Conservation (phyloP, 345 rosid genomes). For the Erysimum cheiranthoides region DNA sequence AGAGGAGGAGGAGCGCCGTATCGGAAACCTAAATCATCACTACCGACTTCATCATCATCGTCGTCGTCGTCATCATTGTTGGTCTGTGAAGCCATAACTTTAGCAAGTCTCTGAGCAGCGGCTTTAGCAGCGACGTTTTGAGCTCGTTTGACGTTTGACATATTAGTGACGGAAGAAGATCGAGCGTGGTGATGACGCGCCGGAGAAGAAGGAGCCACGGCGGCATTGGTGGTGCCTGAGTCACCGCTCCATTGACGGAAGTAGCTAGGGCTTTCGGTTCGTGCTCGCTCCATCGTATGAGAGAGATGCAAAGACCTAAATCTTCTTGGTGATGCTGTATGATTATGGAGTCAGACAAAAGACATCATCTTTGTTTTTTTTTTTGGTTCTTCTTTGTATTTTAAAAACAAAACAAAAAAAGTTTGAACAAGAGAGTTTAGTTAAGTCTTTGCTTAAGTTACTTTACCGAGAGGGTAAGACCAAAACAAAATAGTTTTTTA, state of each 20-base stretch:
- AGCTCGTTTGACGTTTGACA: slow-evolving; percentile 82
- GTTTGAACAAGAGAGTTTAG: background rate
- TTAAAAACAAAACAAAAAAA: background rate
- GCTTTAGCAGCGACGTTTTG: slow-evolving; percentile 98
- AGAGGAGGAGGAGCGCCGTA: slow-evolving; percentile 88
- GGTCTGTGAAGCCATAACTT: slow-evolving; percentile 99
- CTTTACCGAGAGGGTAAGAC: background rate
- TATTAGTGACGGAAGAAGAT: slow-evolving; percentile 67
- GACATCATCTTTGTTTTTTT: slow-evolving; percentile 13
- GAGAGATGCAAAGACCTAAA: slow-evolving; percentile 36
- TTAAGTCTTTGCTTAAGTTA: slow-evolving; percentile 4
- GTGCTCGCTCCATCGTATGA: slow-evolving; percentile 68
- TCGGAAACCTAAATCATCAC: slow-evolving; percentile 79
- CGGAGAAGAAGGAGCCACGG: slow-evolving; percentile 57
- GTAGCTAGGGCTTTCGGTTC: slow-evolving; percentile 76
- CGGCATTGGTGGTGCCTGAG: slow-evolving; percentile 50
- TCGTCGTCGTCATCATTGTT: slow-evolving; percentile 80
- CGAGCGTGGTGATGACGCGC: slow-evolving; percentile 69
- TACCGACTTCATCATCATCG: slow-evolving; percentile 47
- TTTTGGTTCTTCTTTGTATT: background rate
- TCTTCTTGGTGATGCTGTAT: slow-evolving; percentile 33
- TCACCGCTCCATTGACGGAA: slow-evolving; percentile 77
- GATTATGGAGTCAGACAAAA: slow-evolving; percentile 25
- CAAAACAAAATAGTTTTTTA: background rate
- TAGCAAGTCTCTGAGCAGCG: slow-evolving; percentile 97